Evolutionary conservation across 306 rosid genomes (phyloP).

Genomic region (Vicia villosa): DNA sequence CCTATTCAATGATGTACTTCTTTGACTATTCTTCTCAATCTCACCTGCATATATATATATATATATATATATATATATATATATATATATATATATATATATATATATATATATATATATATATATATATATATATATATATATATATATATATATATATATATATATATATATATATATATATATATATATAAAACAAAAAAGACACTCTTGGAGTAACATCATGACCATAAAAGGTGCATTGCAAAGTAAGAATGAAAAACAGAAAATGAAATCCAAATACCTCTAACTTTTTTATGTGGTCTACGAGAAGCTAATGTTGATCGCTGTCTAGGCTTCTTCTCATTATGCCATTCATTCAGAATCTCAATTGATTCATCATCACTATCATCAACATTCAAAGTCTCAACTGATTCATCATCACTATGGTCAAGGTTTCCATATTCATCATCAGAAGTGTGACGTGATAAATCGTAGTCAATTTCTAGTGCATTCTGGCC

Average conservation of each 20-base stretch:
- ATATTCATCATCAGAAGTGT: background rate
- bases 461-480: background rate
- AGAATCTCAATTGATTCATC: conserved; percentile 8
- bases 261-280: background rate
- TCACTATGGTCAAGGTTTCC: background rate
- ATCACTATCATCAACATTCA: background rate
- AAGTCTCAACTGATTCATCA: too few species aligned
- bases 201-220: too few species aligned
- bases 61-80: background rate
- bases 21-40: background rate
- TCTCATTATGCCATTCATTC: conserved; percentile 23
- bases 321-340: background rate
- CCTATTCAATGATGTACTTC: conserved; percentile 1
- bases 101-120: background rate
- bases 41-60: background rate
- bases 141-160: background rate
- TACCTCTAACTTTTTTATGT: conserved; percentile 2
- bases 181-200: too few species aligned
- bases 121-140: background rate
- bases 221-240: too few species aligned
- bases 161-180: background rate
- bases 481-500: background rate
- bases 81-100: background rate
- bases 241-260: background rate
- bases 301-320: background rate